phyloP scores from a whole-genome alignment of 768 basidiomycete genomes.

The Baorangia bicolor region DNA sequence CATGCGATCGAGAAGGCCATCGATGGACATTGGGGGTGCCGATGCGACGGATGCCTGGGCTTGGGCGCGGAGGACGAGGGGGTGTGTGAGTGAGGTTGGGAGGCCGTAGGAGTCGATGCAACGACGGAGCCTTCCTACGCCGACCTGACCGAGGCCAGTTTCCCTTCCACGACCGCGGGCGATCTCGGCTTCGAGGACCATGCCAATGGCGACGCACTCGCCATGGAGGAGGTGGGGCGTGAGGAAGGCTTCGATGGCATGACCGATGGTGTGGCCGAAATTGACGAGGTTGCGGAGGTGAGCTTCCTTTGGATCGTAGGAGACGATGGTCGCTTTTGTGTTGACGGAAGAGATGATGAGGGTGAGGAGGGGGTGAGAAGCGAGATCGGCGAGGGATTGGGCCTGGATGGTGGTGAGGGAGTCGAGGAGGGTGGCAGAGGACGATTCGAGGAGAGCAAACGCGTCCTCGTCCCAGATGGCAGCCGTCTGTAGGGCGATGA shows the following conservation, averaged over 20 bases:
- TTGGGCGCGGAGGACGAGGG: constrained; percentile 52
- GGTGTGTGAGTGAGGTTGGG: constrained; percentile 77
- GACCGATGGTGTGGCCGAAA: constrained; percentile 97
- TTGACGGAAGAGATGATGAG: constrained; percentile 92
- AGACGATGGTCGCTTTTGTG: constrained; percentile 97
- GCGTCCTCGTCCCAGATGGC: constrained; percentile 97
- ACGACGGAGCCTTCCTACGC: constrained; percentile 84
- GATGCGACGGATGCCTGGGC: constrained; percentile 20
- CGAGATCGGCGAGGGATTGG: constrained; percentile 58
- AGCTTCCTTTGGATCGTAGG: constrained; percentile 94
- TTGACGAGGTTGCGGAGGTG: constrained; percentile 98
- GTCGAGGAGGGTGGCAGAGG: constrained; percentile 78
- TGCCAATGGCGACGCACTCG: constrained; percentile 93
- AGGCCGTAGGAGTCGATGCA: constrained; percentile 90
- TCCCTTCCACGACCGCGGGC: constrained; percentile 73
- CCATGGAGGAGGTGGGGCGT: constrained; percentile 95
- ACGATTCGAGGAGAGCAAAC: constrained; percentile 85
- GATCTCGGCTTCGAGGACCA: constrained; percentile 95
- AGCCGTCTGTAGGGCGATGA: constrained; percentile 65
- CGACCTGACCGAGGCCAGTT: constrained; percentile 79
- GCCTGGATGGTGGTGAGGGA: constrained; percentile 69
- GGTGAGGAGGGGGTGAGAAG: constrained; percentile 84
- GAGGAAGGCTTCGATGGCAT: constrained; percentile 95
- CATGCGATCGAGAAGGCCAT: constrained; percentile 90
- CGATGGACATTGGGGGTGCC: constrained; percentile 49